A percentile compares a stretch with the other conserved stretches of the same genome.
These are phyloP conservation scores for Venturia asperata DNA, from an alignment of 2,329 filamentous ascomycete species.

Conservation along the genomic window DNA sequence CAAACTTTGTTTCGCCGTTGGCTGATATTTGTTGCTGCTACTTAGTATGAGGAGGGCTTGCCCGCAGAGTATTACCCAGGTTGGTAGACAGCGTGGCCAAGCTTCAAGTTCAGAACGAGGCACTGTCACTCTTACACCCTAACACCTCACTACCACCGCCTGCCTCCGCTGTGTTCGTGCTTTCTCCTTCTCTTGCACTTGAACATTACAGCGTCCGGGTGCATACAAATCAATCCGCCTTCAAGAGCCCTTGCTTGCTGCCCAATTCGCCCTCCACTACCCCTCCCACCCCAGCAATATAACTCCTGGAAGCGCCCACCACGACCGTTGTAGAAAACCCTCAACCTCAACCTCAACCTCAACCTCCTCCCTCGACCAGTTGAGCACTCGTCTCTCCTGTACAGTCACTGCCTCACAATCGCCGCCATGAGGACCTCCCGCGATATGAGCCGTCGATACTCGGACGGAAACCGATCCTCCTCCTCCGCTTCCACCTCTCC, in stretches of 20 bases:
- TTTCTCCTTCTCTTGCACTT: neutral
- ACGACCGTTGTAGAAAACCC: neutral
- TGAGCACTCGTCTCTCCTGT: neutral
- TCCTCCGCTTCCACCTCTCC: conserved; percentile 69
- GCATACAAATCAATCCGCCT: neutral
- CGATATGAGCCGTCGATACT: conserved; percentile 13
- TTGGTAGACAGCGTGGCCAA: neutral
- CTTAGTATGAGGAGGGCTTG: neutral
- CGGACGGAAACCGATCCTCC: conserved; percentile 39
- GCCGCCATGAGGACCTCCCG: conserved; percentile 16
- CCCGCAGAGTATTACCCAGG: neutral
- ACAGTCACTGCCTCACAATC: neutral
- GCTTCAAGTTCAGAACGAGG: neutral
- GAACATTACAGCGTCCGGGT: neutral
- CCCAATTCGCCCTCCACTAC: neutral
- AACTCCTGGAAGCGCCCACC: neutral
- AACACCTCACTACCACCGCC: neutral
- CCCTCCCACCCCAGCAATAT: neutral
- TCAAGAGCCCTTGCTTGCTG: conserved; percentile 1
- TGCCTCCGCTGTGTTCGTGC: no score
- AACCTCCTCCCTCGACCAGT: neutral
- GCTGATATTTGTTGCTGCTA: neutral
- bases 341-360: neutral
- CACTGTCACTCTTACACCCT: neutral
- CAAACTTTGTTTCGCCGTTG: conserved; percentile 13